These are phyloP conservation scores for Meyerozyma sp. DNA, from an alignment of 1,139 yeast genomes.

Conservation along the genomic window DNA sequence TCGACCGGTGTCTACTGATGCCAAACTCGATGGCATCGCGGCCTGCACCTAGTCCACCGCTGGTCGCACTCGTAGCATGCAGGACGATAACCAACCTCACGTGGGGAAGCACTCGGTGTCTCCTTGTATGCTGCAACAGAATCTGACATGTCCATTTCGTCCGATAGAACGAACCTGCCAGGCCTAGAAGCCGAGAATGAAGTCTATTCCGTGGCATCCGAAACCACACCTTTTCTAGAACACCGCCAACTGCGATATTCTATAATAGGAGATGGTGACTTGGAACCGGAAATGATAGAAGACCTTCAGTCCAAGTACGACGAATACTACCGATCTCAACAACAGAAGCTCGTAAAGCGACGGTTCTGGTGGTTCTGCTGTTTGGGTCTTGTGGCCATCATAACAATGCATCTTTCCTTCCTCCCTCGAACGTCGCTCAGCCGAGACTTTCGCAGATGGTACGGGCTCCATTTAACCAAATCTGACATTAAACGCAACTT, in stretches of 20 bases:
- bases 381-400: constrained; percentile 9
- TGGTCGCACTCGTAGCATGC: not conserved
- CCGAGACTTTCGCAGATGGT: constrained; percentile 14
- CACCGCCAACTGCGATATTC: not conserved
- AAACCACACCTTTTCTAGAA: not conserved
- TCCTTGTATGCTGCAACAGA: not conserved
- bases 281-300: not conserved
- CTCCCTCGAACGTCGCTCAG: constrained; percentile 12
- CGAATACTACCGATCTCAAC: not conserved
- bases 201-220: not conserved
- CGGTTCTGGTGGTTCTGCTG: constrained; percentile 11
- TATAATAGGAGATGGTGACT: not conserved
- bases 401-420: constrained; percentile 10
- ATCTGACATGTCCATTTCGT: not conserved
- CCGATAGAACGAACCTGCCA: not conserved
- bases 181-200: not conserved
- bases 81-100: not conserved
- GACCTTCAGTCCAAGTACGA: not conserved
- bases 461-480: constrained; percentile 9
- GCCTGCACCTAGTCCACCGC: not conserved
- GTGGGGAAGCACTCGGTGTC: not conserved
- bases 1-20: not conserved
- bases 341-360: not conserved
- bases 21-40: not conserved
- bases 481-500: constrained; percentile 10